phyloP scores from a whole-genome alignment of 352 stramenopile genomes.

The Globisporangium viniferum region DNA sequence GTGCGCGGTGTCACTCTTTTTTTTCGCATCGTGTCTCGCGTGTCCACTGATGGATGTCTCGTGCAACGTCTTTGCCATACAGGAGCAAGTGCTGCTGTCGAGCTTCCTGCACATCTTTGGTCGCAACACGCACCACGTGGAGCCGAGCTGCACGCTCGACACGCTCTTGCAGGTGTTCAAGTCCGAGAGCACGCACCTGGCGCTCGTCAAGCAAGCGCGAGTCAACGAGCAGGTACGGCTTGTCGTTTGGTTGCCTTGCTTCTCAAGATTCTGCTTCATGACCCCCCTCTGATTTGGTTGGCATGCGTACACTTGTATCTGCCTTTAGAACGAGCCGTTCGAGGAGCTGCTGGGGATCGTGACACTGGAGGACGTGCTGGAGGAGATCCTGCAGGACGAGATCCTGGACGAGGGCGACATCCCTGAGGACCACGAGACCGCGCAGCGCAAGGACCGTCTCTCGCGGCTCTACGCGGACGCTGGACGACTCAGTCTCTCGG shows the following conservation, averaged over 20 bases:
- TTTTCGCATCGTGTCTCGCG: too few species aligned
- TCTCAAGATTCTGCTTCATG: not conserved
- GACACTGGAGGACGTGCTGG: conserved; percentile 98
- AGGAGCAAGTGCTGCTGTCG: conserved; percentile 63
- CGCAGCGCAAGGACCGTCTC: conserved; percentile 45
- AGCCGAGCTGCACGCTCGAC: conserved; percentile 89
- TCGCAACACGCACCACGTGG: conserved; percentile 69
- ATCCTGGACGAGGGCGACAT: conserved; percentile 96
- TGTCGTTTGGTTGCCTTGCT: not conserved
- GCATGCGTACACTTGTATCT: conserved; percentile 4
- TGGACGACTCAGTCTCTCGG: conserved; percentile 43
- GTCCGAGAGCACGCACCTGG: conserved; percentile 90
- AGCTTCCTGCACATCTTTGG: conserved; percentile 74
- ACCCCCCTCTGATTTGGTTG: not conserved
- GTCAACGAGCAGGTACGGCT: conserved; percentile 34
- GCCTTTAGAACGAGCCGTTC: conserved; percentile 71
- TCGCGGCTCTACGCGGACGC: conserved; percentile 43
- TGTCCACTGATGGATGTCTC: too few species aligned
- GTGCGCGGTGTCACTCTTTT: conserved; percentile 40
- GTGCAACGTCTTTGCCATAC: not conserved
- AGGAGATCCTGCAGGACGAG: conserved; percentile 96
- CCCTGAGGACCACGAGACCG: conserved; percentile 28
- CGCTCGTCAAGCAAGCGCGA: conserved; percentile 93
- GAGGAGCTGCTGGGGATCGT: conserved; percentile 96
- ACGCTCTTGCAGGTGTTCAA: conserved; percentile 95